Evolutionary conservation across 2,329 filamentous ascomycete species (phyloP).

Genomic region (Pyricularia pennisetigena): DNA sequence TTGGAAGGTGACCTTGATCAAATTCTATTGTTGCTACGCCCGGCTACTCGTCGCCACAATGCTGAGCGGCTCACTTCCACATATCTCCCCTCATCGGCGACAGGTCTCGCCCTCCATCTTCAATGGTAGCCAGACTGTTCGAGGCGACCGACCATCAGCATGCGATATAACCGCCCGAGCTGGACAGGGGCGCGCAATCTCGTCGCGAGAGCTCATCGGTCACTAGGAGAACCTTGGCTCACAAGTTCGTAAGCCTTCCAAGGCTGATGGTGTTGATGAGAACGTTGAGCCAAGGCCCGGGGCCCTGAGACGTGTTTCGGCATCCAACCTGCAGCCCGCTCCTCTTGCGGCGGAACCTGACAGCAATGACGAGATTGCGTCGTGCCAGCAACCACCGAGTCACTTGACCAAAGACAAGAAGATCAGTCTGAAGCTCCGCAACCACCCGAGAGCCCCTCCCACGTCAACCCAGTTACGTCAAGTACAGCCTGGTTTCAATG

Average conservation of each 20-base stretch:
- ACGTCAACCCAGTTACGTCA: neutral
- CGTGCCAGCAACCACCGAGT: neutral
- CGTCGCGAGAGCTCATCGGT: conserved; percentile 5
- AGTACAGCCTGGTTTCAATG: neutral
- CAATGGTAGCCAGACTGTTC: conserved; percentile 2
- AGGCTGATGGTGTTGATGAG: neutral
- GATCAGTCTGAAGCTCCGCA: neutral
- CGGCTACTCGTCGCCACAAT: neutral
- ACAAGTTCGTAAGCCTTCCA: conserved; percentile 3
- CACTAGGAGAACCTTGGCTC: conserved; percentile 14
- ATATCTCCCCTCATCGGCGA: neutral
- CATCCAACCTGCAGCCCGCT: neutral
- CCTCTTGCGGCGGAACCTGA: neutral
- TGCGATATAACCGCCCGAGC: neutral
- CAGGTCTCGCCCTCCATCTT: neutral
- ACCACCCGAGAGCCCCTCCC: neutral
- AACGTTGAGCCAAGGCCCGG: neutral
- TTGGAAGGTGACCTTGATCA: neutral
- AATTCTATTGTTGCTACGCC: neutral
- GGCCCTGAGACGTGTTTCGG: neutral
- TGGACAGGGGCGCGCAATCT: neutral
- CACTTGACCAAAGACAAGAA: neutral
- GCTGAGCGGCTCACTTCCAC: conserved; percentile 1
- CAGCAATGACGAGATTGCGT: neutral
- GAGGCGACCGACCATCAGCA: neutral